phyloP scores from a whole-genome alignment of 768 basidiomycete genomes.

The Tricholoma sp. region DNA sequence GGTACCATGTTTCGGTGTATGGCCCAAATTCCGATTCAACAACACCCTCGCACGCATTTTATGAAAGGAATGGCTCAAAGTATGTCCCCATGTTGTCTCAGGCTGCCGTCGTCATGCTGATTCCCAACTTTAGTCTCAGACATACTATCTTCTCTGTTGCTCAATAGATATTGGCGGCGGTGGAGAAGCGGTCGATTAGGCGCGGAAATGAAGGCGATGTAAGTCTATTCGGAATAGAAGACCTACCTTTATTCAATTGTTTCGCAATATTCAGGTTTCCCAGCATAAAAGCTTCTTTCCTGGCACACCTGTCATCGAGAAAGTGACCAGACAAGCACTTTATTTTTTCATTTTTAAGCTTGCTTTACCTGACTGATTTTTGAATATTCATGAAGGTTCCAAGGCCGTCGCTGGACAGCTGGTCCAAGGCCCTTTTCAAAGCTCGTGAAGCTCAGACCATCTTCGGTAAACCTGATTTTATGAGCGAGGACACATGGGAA shows the following conservation, averaged over 20 bases:
- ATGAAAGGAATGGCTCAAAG: background rate
- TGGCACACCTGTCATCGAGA: background rate
- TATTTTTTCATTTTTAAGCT: background rate
- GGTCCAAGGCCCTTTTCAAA: no score
- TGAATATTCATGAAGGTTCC: no score
- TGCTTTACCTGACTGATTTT: background rate
- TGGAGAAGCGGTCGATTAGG: background rate
- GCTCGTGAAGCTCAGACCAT: no score
- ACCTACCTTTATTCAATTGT: background rate
- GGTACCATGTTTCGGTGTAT: background rate
- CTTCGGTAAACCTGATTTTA: no score
- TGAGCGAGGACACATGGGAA: no score
- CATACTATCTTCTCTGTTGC: background rate
- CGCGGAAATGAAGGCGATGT: background rate
- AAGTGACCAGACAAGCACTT: background rate
- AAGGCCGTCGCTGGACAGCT: no score
- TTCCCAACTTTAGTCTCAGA: background rate
- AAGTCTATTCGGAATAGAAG: background rate
- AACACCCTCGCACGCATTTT: background rate
- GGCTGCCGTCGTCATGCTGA: background rate
- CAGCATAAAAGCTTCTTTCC: background rate
- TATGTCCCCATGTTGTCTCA: background rate
- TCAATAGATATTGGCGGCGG: background rate
- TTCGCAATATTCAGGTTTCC: constrained; percentile 1
- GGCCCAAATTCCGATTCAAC: background rate